Evolutionary conservation across 2,329 filamentous ascomycete species (phyloP), one percentile per base, ranked within the genome.

Genomic region (Aureobasidium sp.): DNA sequence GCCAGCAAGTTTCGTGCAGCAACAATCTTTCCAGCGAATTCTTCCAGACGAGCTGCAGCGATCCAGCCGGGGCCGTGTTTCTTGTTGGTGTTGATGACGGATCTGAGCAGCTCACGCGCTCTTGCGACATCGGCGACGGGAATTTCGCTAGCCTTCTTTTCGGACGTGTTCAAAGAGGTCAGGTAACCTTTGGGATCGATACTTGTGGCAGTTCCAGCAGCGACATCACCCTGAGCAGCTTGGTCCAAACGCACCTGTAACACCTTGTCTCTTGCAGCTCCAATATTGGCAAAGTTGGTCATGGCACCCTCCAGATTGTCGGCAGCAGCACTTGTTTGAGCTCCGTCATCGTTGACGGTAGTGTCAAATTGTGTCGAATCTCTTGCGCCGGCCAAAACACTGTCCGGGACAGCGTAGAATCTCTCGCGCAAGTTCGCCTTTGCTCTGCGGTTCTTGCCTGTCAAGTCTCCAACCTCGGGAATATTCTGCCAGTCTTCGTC

Each of bases 221-320:
- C 79, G 5, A 88, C 84, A 59, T 90, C 86, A 13, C 84, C 86
- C 65, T 87, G 83, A 5, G 90, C 92, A 8, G 91, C 92, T 71
- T 96, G 90, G 69, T 97, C 93, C 45, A 99, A 80, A 67, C 90
- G 87, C n/a, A 95, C 93, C 72, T 96, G 89, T 59, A 99, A 82
- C 44, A 97, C 94, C 75, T 96, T 97, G 78, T 97, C 91, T 77
- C 94, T 86, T 25, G 94, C 95, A 48, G 92, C 91, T 75, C 95
- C 94, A 65, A 99, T 97, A 74, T 96, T 90, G 48, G 93, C 93
- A 72, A 99, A 99, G 72, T 99, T 97, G 11, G 93, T 99, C 84
- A 96, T 94, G 1, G 91, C 96, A 2, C 93, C 92, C 69, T 96
- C 91, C 25, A 69, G 67, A 30, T 74, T 76, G 52, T 80, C 77